These are phyloP conservation scores for Gonapodya prolifera DNA, from an alignment of 192 early-diverging fungal species.

Conservation along the genomic window DNA sequence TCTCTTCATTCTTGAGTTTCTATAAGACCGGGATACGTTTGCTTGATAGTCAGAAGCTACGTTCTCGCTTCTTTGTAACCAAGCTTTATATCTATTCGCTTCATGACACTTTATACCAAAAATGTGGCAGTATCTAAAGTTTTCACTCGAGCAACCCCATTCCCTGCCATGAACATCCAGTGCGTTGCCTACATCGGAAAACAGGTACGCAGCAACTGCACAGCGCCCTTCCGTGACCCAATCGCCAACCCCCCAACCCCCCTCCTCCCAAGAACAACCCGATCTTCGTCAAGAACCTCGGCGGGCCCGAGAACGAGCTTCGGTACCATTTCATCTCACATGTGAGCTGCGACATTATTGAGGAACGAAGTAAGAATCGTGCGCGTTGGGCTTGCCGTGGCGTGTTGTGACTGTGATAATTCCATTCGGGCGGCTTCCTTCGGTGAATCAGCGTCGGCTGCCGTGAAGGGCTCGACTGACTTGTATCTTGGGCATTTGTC, in stretches of 20 bases:
- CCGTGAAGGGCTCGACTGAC: not conserved
- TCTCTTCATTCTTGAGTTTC: no score
- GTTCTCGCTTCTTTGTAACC: no score
- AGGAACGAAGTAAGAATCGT: not conserved
- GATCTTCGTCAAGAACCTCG: conserved; percentile 3
- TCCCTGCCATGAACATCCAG: not conserved
- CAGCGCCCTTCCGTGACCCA: not conserved
- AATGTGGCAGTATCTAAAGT: no score
- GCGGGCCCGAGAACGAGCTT: not conserved
- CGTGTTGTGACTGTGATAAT: not conserved
- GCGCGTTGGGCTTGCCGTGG: not conserved
- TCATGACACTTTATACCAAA: no score
- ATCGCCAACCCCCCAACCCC: not conserved
- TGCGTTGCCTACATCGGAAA: not conserved
- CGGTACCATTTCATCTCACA: not conserved
- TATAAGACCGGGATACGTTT: no score
- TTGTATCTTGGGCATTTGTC: not conserved
- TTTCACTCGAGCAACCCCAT: no score
- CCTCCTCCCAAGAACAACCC: not conserved
- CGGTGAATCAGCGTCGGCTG: not conserved
- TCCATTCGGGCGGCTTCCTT: no score
- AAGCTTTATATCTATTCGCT: no score
- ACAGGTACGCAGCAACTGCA: not conserved
- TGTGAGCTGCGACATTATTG: not conserved
- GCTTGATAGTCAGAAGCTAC: no score